Evolutionary conservation across 768 basidiomycete species (phyloP), one percentile per base, ranked within the genome.

Genomic region (Podaxis sp.): DNA sequence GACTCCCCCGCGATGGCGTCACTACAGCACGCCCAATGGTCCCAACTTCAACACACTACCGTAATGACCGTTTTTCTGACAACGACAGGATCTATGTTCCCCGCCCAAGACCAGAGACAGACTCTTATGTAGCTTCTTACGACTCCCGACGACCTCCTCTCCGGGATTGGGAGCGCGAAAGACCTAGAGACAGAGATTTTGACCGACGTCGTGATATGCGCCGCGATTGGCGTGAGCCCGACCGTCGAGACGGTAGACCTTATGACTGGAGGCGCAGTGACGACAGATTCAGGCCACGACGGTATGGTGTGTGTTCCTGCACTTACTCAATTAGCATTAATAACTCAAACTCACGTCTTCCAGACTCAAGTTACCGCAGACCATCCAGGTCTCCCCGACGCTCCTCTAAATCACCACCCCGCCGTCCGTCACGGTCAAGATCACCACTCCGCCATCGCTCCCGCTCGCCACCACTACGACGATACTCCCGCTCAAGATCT

Each of bases 121-220:
- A 72, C 58, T 68, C 70, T 2, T 74, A 72, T 46, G 61, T 70
- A 51, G 65, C 67, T 21, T 54, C 65, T 1, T 63, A 65, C 16
- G 63, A 63, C 28, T n/a, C 53, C 28, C 48, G 64, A 13, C 67
- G 69, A 46, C 62, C 65, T 35, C 53, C 51, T 18, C n/a, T 47
- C 3, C 37, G 65, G 38, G 61, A 62, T 36, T 52, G 64, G 63
- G 63, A 64, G 21, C 46, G 59, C 18, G 65, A 62, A 14, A 57
- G 64, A 53, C 37, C 47, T 23, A 63, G 64, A 52, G 62, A 68
- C 38, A 64, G 65, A 32, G 67, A 66, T n/a, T 44, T 62, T 35
- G 67, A 65, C 32, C 65, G 70, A 51, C 65, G 67, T 28, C 60
- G 63, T 9, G 63, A 59, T 14, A 23, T 28, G 5, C 52, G 60